phyloP scores from a whole-genome alignment of 176 grass and related monocot genomes.

The Puccinellia tenuiflora region DNA sequence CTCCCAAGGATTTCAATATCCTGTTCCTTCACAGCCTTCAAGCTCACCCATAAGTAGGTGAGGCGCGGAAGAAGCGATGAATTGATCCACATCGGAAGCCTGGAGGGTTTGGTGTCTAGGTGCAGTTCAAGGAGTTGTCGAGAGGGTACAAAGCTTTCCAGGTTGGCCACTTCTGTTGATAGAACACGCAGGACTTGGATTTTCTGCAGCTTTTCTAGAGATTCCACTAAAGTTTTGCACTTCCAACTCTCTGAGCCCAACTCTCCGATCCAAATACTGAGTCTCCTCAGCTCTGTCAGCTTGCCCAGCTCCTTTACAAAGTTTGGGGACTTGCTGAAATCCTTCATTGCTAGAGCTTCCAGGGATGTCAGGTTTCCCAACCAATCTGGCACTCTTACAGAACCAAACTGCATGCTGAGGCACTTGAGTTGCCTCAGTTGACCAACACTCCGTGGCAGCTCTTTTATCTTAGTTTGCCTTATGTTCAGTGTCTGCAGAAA shows the following conservation, averaged over 20 bases:
- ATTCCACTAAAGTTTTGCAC: neutral
- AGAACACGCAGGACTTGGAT: neutral
- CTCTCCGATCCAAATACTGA: neutral
- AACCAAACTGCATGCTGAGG: neutral
- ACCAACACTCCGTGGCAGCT: neutral
- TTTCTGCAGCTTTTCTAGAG: neutral
- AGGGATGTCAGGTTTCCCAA: neutral
- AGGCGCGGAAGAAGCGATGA: neutral
- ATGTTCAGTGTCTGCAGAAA: neutral
- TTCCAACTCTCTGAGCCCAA: neutral
- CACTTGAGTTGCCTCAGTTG: neutral
- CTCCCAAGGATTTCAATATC: neutral
- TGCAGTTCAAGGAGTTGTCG: neutral
- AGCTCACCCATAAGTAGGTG: neutral
- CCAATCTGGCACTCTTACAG: neutral
- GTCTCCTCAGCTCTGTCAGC: neutral
- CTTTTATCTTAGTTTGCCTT: neutral
- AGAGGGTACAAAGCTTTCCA: neutral
- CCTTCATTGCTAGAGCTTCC: neutral
- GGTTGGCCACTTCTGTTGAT: neutral
- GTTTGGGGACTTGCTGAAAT: neutral
- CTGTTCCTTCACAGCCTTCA: neutral
- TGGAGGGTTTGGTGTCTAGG: neutral
- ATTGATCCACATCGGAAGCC: neutral
- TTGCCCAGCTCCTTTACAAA: neutral